phyloP scores from a whole-genome alignment of 805 yeast species.

The Cephaloascus albidus region DNA sequence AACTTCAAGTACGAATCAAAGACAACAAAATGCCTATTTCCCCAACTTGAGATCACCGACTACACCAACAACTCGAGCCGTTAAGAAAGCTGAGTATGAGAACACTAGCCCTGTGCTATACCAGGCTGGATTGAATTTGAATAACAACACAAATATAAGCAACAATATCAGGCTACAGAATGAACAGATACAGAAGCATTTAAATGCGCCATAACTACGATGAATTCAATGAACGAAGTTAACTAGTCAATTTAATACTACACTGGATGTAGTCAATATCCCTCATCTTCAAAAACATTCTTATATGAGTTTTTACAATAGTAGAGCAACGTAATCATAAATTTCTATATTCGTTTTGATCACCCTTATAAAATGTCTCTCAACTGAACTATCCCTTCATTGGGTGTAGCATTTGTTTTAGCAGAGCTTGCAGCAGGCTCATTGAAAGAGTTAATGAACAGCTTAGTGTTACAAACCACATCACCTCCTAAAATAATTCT shows the following conservation, averaged over 20 bases:
- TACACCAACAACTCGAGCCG: conserved; percentile 1
- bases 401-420: background rate
- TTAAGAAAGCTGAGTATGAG: background rate
- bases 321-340: no score
- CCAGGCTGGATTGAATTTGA: background rate
- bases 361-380: background rate
- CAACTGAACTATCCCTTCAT: background rate
- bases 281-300: no score
- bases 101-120: background rate
- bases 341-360: no score
- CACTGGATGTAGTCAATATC: no score
- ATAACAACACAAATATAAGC: background rate
- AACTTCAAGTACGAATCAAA: background rate
- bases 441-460: conserved; percentile 23
- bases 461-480: conserved; percentile 20
- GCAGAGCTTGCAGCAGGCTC: conserved; percentile 6
- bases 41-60: conserved; percentile 14
- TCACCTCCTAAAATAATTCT: conserved; percentile 76
- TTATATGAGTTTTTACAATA: no score
- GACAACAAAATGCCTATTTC: background rate
- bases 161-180: background rate
- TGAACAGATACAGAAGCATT: background rate
- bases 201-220: background rate
- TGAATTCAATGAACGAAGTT: no score
- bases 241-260: no score